These are phyloP conservation scores for Phytophthora ohioensis DNA, from an alignment of 352 stramenopile species.

Conservation along the genomic window DNA sequence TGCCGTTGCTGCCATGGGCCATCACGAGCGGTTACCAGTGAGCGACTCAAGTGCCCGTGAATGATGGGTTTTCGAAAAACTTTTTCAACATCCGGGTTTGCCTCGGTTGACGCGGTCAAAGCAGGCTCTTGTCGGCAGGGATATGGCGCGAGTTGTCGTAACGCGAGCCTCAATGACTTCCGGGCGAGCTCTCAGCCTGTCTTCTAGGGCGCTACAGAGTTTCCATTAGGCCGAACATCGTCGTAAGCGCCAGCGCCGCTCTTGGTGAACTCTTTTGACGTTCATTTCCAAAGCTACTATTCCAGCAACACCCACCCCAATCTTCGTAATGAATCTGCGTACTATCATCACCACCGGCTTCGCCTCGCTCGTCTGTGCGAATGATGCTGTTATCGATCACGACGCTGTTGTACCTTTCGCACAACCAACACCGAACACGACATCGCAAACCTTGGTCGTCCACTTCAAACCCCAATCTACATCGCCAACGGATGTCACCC, in stretches of 20 bases:
- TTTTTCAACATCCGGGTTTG: neutral
- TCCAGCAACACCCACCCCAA: neutral
- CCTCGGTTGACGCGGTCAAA: too few relatives aligned
- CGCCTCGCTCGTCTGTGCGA: neutral
- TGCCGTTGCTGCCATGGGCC: too few relatives aligned
- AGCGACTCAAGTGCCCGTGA: too few relatives aligned
- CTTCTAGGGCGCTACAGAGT: too few relatives aligned
- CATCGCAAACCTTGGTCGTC: neutral
- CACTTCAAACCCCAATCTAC: constrained; percentile 13
- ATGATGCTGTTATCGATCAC: constrained; percentile 28
- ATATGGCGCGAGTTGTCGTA: neutral
- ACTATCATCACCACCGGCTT: neutral
- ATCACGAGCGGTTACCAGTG: too few relatives aligned
- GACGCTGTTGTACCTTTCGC: constrained; percentile 24
- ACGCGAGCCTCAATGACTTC: neutral
- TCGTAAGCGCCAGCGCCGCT: constrained; percentile 1
- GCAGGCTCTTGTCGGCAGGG: neutral
- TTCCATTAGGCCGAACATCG: neutral
- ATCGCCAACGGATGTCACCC: constrained; percentile 13
- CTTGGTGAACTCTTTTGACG: neutral
- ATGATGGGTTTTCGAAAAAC: neutral
- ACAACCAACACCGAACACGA: constrained; percentile 17
- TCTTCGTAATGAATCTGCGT: constrained; percentile 11
- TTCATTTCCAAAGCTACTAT: constrained; percentile 16
- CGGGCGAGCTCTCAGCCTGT: too few relatives aligned